Conservation (phyloP, 1,284 basidiomycete genomes). For the Wolfiporia cocos region DNA sequence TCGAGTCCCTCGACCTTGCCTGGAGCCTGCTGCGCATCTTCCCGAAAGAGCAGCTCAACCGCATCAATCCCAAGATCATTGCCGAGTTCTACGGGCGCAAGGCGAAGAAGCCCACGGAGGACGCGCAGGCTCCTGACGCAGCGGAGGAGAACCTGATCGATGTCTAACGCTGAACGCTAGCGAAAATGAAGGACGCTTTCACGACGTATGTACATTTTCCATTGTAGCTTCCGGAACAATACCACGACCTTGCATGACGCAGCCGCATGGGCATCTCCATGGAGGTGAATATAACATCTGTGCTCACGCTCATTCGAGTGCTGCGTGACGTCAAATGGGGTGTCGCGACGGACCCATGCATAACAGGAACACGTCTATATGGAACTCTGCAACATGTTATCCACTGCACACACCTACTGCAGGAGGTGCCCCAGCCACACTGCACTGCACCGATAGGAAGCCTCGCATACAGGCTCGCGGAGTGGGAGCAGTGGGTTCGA, state of each 20-base stretch:
- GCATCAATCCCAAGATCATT: slow-evolving; percentile 90
- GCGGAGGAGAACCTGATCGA: slow-evolving; percentile 60
- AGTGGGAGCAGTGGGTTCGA: too few relatives aligned
- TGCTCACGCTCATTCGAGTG: too few relatives aligned
- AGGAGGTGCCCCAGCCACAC: too few relatives aligned
- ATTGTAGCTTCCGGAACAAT: slow-evolving; percentile 2
- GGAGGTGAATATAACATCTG: too few relatives aligned
- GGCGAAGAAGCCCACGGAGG: slow-evolving; percentile 55
- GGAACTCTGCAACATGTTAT: too few relatives aligned
- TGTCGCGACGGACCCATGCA: too few relatives aligned
- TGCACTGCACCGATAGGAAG: too few relatives aligned
- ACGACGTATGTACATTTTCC: background rate
- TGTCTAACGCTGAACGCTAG: slow-evolving; percentile 14
- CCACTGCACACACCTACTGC: too few relatives aligned
- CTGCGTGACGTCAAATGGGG: too few relatives aligned
- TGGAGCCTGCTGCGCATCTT: slow-evolving; percentile 98
- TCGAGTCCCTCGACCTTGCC: slow-evolving; percentile 95
- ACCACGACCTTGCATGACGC: slow-evolving; percentile 7
- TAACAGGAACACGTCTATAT: too few relatives aligned
- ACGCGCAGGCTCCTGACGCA: slow-evolving; percentile 35
- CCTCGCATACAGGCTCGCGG: too few relatives aligned
- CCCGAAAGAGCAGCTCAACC: slow-evolving; percentile 98
- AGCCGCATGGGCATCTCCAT: slow-evolving; percentile 6
- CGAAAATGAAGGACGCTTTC: slow-evolving; percentile 8
- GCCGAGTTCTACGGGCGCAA: slow-evolving; percentile 83